A percentile compares a stretch with the other conserved stretches of the same genome.
These are phyloP conservation scores for Rhamnella rubrinervis DNA, from an alignment of 331 rosid species.

Conservation along the genomic window DNA sequence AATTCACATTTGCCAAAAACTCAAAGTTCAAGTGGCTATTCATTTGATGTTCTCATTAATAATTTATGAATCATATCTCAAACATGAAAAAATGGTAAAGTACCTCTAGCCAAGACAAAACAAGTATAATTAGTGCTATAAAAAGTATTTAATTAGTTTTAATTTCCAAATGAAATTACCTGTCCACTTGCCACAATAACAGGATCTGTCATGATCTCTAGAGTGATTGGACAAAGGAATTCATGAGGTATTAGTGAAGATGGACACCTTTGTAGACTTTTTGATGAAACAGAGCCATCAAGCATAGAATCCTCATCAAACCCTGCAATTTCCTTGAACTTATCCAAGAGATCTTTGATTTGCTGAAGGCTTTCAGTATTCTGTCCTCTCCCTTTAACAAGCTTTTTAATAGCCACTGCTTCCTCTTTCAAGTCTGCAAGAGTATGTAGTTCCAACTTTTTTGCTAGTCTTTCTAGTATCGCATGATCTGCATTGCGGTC, in stretches of 20 bases:
- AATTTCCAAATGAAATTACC: slow-evolving; percentile 23
- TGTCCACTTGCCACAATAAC: slow-evolving; percentile 51
- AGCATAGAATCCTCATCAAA: slow-evolving; percentile 23
- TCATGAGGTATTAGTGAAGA: slow-evolving; percentile 44
- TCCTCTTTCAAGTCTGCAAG: slow-evolving; percentile 43
- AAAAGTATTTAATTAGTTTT: not conserved
- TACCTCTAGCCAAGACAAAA: not conserved
- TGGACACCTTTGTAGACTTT: slow-evolving; percentile 25
- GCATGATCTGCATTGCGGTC: slow-evolving; percentile 43
- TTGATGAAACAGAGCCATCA: slow-evolving; percentile 25
- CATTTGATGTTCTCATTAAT: no score
- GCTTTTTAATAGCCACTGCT: slow-evolving; percentile 32
- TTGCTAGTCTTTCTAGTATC: slow-evolving; percentile 44
- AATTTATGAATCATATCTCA: not conserved
- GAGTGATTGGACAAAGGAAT: slow-evolving; percentile 47
- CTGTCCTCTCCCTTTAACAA: slow-evolving; percentile 25
- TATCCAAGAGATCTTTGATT: slow-evolving; percentile 34
- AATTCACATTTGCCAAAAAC: no score
- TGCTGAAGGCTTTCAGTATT: slow-evolving; percentile 41
- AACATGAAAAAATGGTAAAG: not conserved
- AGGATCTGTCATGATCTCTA: slow-evolving; percentile 55
- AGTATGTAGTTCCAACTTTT: slow-evolving; percentile 40
- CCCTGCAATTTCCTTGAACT: slow-evolving; percentile 36
- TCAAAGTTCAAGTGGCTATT: no score
- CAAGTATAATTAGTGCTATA: not conserved